These are phyloP conservation scores for Byssothecium circinans DNA, from an alignment of 2,329 filamentous ascomycete genomes.

Conservation along the genomic window DNA sequence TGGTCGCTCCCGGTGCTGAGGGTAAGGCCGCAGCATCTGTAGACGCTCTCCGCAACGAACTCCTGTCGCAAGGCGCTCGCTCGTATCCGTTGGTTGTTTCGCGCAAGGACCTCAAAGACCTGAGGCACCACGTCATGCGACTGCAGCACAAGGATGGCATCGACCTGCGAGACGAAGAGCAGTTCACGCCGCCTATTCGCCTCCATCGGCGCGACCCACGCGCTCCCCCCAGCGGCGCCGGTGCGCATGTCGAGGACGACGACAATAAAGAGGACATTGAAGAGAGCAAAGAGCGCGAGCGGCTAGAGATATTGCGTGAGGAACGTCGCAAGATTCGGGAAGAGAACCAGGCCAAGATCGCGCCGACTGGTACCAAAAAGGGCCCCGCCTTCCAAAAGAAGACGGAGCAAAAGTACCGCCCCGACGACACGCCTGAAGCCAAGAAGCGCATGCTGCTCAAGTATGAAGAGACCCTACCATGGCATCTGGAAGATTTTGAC, in stretches of 20 bases:
- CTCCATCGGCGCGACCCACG: conserved; percentile 83
- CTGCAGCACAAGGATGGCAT: conserved; percentile 65
- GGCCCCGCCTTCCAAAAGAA: conserved; percentile 71
- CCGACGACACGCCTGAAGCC: conserved; percentile 76
- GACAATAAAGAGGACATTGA: conserved; percentile 64
- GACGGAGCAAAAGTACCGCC: conserved; percentile 80
- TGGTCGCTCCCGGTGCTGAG: conserved; percentile 6
- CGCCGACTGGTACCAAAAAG: conserved; percentile 73
- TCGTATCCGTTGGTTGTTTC: conserved; percentile 72
- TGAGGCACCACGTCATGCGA: conserved; percentile 86
- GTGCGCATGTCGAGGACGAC: conserved; percentile 49
- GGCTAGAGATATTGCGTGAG: conserved; percentile 62
- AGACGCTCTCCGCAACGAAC: conserved; percentile 31
- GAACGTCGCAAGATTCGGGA: conserved; percentile 85
- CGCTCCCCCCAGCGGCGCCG: conserved; percentile 58
- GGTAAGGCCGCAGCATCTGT: conserved; percentile 8
- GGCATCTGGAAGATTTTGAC: conserved; percentile 96
- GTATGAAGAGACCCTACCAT: conserved; percentile 93
- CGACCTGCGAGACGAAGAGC: conserved; percentile 72
- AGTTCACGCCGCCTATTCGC: conserved; percentile 86
- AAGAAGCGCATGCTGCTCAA: conserved; percentile 65
- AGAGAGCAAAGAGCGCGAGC: conserved; percentile 68
- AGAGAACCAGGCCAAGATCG: conserved; percentile 88
- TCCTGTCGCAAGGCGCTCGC: conserved; percentile 25
- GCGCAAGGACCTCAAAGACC: conserved; percentile 74